Percentiles rank a stretch among this genome's conserved stretches.
phyloP scores from a whole-genome alignment of 2,329 filamentous ascomycete species.

The Sporothrix humicola region DNA sequence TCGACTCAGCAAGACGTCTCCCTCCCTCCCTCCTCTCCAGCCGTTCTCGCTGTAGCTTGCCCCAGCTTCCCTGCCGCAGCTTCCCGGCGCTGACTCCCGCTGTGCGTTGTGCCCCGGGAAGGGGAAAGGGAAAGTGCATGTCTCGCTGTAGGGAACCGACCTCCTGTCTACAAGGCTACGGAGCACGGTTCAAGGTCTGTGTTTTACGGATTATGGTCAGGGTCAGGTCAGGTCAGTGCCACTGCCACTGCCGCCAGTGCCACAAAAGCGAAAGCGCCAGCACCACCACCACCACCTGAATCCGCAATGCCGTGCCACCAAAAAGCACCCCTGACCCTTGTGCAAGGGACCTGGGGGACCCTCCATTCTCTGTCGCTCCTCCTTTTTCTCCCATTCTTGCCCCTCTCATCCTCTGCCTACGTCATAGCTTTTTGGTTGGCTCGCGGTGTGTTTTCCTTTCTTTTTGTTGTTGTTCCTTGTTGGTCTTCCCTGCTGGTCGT shows the following conservation, averaged over 20 bases:
- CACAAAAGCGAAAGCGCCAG: background rate
- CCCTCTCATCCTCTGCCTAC: background rate
- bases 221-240: slow-evolving; percentile 3
- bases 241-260: background rate
- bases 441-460: background rate
- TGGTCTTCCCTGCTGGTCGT: too few relatives aligned
- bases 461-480: background rate
- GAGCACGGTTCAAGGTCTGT: background rate
- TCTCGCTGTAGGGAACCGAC: too few relatives aligned
- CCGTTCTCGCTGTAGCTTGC: background rate
- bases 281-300: background rate
- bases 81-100: background rate
- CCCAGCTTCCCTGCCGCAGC: background rate
- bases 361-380: background rate
- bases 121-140: too few relatives aligned
- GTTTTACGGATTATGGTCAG: too few relatives aligned
- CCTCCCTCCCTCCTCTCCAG: background rate
- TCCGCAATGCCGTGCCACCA: background rate
- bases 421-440: background rate
- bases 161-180: slow-evolving; percentile 10
- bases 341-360: background rate
- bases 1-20: background rate
- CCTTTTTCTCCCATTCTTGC: background rate
- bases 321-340: slow-evolving; percentile 6
- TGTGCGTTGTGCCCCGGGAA: background rate